Conservation (phyloP, 345 rosid species). For the Eutrema yunnanense region DNA sequence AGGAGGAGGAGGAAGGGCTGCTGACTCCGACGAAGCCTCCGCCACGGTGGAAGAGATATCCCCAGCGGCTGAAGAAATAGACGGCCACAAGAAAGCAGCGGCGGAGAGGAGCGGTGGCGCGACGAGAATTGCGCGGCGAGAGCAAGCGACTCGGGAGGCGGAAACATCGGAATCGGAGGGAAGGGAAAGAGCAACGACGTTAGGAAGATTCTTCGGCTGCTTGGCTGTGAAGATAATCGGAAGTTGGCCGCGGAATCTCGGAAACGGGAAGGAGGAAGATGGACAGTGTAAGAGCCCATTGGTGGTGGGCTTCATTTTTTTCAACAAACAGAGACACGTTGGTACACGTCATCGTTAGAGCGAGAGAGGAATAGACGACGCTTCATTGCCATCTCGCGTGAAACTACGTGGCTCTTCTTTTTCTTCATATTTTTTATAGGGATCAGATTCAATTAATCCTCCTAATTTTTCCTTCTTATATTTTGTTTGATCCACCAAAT, state of each 20-base stretch:
- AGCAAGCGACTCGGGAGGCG: not conserved
- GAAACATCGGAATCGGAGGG: not conserved
- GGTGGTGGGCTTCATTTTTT: slow-evolving; percentile 25
- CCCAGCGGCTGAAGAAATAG: slow-evolving; percentile 8
- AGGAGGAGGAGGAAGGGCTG: not conserved
- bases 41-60: not conserved
- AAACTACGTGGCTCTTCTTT: not conserved
- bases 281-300: slow-evolving; percentile 5
- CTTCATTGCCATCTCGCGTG: not conserved
- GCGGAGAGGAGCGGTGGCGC: slow-evolving; percentile 26
- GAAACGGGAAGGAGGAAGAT: slow-evolving; percentile 2
- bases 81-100: slow-evolving; percentile 12
- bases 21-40: slow-evolving; percentile 2
- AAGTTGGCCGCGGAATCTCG: slow-evolving; percentile 22
- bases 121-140: slow-evolving; percentile 29
- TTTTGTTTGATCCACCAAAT: no score
- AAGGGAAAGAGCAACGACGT: slow-evolving; percentile 5
- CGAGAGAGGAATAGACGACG: not conserved
- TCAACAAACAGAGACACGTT: no score
- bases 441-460: no score
- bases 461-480: no score
- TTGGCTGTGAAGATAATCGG: slow-evolving; percentile 6
- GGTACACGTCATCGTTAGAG: slow-evolving; percentile 21
- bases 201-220: not conserved
- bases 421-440: not conserved